A percentile compares a stretch with the other conserved stretches of the same genome.
These are phyloP conservation scores for Falciphora oryzae DNA, from an alignment of 2,329 filamentous ascomycete species.

Conservation along the genomic window DNA sequence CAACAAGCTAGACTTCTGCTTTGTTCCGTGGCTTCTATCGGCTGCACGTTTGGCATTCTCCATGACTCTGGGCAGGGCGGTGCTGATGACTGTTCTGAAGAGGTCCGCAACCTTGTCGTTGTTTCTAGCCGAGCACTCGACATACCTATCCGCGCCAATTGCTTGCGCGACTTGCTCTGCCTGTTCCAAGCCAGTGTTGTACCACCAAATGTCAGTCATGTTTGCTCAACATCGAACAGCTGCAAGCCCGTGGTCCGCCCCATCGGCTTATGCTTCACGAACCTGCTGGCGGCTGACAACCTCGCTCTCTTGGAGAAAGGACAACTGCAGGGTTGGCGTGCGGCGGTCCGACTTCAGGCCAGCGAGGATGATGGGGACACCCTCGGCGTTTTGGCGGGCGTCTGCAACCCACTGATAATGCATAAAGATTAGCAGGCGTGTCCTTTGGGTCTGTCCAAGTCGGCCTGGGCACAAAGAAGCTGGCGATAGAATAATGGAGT, in stretches of 20 bases:
- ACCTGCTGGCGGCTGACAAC: slow-evolving; percentile 13
- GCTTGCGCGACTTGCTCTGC: slow-evolving; percentile 9
- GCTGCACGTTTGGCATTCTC: slow-evolving; percentile 6
- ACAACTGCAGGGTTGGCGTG: slow-evolving; percentile 16
- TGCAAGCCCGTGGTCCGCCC: not conserved
- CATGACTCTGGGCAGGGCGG: slow-evolving; percentile 5
- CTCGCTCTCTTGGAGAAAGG: slow-evolving; percentile 14
- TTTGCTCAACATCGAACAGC: not conserved
- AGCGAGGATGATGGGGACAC: slow-evolving; percentile 16
- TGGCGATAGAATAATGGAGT: not conserved
- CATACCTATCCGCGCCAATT: slow-evolving; percentile 15
- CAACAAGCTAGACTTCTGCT: not conserved
- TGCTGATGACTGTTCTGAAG: slow-evolving; percentile 7
- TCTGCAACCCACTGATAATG: slow-evolving; percentile 8
- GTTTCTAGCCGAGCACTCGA: slow-evolving; percentile 17
- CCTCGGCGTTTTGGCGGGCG: slow-evolving; percentile 18
- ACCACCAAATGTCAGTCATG: no score
- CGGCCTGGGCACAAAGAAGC: not conserved
- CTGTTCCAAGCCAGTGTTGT: not conserved
- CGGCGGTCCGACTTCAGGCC: slow-evolving; percentile 19
- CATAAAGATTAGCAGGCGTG: not conserved
- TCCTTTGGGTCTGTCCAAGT: no score
- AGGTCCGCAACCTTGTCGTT: slow-evolving; percentile 17
- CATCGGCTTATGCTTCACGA: not conserved
- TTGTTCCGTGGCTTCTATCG: not conserved